Evolutionary conservation across 192 early-diverging fungal species (phyloP).

Genomic region (Coemansia sp.): DNA sequence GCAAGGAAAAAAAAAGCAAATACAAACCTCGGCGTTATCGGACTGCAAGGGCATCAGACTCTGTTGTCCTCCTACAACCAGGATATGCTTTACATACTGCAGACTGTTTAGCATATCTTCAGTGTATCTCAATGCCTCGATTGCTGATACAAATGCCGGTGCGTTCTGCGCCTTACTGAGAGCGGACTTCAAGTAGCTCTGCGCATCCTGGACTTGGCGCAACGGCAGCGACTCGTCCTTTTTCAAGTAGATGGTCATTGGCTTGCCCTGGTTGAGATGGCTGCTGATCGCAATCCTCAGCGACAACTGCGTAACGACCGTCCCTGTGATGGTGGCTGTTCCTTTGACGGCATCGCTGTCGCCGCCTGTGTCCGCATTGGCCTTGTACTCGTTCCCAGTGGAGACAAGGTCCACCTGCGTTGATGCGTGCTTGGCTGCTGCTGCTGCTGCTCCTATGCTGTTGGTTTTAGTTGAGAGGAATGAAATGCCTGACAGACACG

Average conservation of each 20-base stretch:
- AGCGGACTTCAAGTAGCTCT: constrained; percentile 28
- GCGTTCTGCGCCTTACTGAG: constrained; percentile 8
- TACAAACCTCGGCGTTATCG: constrained; percentile 23
- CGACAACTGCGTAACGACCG: constrained; percentile 38
- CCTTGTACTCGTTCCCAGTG: neutral
- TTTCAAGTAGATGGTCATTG: constrained; percentile 32
- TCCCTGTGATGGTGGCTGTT: constrained; percentile 28
- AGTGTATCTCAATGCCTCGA: constrained; percentile 15
- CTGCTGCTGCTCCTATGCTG: neutral
- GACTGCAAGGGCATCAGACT: constrained; percentile 34
- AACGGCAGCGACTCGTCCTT: constrained; percentile 34
- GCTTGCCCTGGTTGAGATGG: constrained; percentile 18
- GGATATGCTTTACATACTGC: constrained; percentile 15
- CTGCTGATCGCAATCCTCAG: constrained; percentile 12
- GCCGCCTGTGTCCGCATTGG: neutral
- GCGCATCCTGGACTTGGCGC: constrained; percentile 35
- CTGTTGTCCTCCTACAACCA: constrained; percentile 19
- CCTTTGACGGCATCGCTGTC: constrained; percentile 20
- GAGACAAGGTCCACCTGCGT: constrained; percentile 5
- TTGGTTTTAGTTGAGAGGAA: constrained; percentile 8
- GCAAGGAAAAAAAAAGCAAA: neutral
- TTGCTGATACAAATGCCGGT: constrained; percentile 12
- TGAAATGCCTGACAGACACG: constrained; percentile 16
- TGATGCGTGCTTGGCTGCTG: neutral
- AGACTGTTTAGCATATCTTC: constrained; percentile 22